phyloP scores from a whole-genome alignment of 2,329 filamentous ascomycete species.

The Penicillium sp. region DNA sequence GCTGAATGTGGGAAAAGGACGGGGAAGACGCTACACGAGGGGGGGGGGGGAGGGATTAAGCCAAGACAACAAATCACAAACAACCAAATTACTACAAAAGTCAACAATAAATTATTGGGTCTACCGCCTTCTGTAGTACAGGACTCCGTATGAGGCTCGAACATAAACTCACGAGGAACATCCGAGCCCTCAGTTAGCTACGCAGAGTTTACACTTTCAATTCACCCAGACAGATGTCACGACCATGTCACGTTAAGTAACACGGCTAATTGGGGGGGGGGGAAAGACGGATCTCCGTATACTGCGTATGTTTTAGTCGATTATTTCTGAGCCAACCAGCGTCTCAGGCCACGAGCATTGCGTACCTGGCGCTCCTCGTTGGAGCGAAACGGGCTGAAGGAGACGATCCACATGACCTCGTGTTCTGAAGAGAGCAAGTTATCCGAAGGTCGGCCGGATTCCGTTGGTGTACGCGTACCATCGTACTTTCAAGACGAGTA shows the following conservation, averaged over 20 bases:
- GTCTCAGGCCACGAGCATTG: neutral
- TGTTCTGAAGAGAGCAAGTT: slow-evolving; percentile 20
- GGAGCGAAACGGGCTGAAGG: slow-evolving; percentile 3
- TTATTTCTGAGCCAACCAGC: neutral
- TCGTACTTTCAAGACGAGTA: too few species aligned
- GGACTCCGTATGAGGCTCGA: too few species aligned
- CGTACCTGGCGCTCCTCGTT: slow-evolving; percentile 14
- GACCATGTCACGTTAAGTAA: neutral
- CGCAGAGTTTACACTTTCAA: neutral
- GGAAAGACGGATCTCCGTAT: too few species aligned
- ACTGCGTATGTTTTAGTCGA: neutral
- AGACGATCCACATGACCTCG: slow-evolving; percentile 24
- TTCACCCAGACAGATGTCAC: neutral
- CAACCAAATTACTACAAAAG: too few species aligned
- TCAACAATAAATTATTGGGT: neutral
- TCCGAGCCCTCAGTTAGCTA: neutral
- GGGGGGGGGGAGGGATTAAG: neutral
- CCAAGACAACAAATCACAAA: neutral
- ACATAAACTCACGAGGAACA: neutral
- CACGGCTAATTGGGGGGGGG: neutral
- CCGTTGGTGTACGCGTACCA: neutral
- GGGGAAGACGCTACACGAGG: neutral
- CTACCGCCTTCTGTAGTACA: too few species aligned
- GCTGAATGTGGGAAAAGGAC: neutral
- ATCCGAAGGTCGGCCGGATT: slow-evolving; percentile 13